Conservation (phyloP, 2,329 filamentous ascomycete genomes). For the Teratosphaeria epicoccoides region DNA sequence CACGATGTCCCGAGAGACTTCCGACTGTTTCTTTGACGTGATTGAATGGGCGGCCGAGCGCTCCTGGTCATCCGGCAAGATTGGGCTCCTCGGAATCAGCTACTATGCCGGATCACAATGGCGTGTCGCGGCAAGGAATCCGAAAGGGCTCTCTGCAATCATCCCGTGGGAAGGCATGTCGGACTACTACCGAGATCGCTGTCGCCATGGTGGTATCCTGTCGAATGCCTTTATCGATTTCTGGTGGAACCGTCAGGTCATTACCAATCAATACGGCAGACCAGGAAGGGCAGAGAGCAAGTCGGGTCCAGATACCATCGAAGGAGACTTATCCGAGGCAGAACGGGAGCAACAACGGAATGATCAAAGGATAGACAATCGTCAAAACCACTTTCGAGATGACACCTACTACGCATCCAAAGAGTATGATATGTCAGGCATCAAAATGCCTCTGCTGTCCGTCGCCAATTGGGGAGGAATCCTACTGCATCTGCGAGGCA, state of each 20-base stretch:
- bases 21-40: constrained; percentile 33
- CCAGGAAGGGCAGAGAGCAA: constrained; percentile 36
- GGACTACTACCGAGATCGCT: constrained; percentile 38
- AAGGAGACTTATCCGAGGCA: constrained; percentile 47
- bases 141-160: constrained; percentile 33
- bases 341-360: constrained; percentile 39
- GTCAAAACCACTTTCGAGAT: constrained; percentile 47
- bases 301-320: constrained; percentile 45
- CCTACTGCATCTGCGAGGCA: constrained; percentile 34
- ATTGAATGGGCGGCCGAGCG: constrained; percentile 32
- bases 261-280: constrained; percentile 57
- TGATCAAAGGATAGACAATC: constrained; percentile 34
- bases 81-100: constrained; percentile 36
- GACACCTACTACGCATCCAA: constrained; percentile 54
- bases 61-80: constrained; percentile 35
- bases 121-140: constrained; percentile 31
- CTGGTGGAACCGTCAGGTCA: constrained; percentile 59
- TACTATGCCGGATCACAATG: constrained; percentile 32
- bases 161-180: constrained; percentile 37
- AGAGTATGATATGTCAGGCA: constrained; percentile 54
- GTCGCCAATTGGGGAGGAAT: constrained; percentile 49
- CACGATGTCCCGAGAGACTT: constrained; percentile 35
- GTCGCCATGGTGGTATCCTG: constrained; percentile 33
- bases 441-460: constrained; percentile 55
- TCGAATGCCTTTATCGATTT: constrained; percentile 41